Base-by-base conservation (phyloP, 2,329 filamentous ascomycete genomes). In the Hymenoscyphus linearis region DNA sequence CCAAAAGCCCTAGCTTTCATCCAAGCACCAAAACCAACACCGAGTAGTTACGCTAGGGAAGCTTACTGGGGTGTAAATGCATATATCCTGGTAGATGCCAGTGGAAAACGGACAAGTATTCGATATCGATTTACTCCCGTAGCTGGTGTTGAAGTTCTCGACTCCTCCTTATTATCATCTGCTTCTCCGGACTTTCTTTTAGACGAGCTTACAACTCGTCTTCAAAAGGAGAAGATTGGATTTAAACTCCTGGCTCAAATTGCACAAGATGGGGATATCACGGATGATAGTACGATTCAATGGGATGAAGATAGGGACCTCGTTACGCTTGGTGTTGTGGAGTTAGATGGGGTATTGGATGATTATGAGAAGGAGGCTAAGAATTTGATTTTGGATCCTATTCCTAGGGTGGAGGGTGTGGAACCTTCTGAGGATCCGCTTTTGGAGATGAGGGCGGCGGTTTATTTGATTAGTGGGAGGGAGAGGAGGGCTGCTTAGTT, bases 321-420 rank as follows among this genome's bases (percentile, higher is more conserved):
- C 22, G 79, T 83, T 3, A 78, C 82, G 64, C 68, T 85, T 59
- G 83, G 83, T 0, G 76, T 68, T 1, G 67, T 85, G 7, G 76
- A 67, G 60, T 60, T 85, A 10, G 75, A 80, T 25, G 68, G 69
- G 26, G 61, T 78, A 10, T 68, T 76, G 27, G 69, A 72, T 25
- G 74, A 78, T 58, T 76, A 74, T 55, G 68, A 70, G 61, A 73
- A 72, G 59, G 72, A 78, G 73, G 77, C 82, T 73, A 80, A 83
- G 73, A 72, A 74, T 35, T 74, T 81, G 47, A 85, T 85, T 64
- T 85, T 82, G 64, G 82, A 86, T 73, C 82, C 82, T 1, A 77
- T 85, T 56, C 82, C 83, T 4, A 74, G 82, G 58, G 76, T 85
- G 1, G 72, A 79, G 22, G 82, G 82, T 0, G 72, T 85, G 25